Conservation (phyloP, 2,329 filamentous ascomycete genomes). For the Chaetoscypha palmicola region DNA sequence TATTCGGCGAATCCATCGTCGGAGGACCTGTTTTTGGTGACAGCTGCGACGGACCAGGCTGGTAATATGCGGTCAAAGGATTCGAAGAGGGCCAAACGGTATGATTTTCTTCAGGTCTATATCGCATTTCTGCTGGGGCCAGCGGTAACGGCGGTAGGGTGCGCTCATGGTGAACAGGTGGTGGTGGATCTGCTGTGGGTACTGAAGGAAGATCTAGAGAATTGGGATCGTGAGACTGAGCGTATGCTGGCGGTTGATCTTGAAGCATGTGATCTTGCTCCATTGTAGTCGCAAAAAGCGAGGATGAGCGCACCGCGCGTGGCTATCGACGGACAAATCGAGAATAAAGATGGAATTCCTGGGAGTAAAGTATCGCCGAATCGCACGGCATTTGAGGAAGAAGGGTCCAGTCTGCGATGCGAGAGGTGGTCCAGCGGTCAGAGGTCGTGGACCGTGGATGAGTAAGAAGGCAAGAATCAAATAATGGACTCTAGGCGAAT, state of each 20-base stretch:
- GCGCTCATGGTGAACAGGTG: constrained; percentile 27
- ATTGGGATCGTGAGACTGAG: constrained; percentile 28
- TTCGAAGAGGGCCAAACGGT: constrained; percentile 30
- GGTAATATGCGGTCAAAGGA: constrained; percentile 30
- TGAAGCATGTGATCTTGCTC: constrained; percentile 30
- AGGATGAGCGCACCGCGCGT: constrained; percentile 6
- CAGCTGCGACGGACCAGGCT: constrained; percentile 26
- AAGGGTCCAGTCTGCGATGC: constrained; percentile 11
- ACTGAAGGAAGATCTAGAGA: constrained; percentile 24
- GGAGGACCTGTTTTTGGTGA: constrained; percentile 24
- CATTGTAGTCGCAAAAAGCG: constrained; percentile 22
- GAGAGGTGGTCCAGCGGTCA: constrained; percentile 6
- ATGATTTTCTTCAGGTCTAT: constrained; percentile 22
- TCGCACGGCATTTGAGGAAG: constrained; percentile 12
- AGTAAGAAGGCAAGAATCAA: too few species aligned
- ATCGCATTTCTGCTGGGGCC: constrained; percentile 20
- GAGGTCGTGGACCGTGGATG: too few species aligned
- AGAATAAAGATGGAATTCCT: neutral
- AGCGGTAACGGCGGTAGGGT: constrained; percentile 26
- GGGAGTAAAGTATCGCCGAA: constrained; percentile 1
- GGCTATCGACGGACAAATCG: constrained; percentile 1
- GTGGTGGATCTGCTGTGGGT: constrained; percentile 22
- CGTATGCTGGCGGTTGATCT: constrained; percentile 27
- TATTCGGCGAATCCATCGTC: constrained; percentile 22
- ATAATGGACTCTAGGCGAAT: too few species aligned